Evolutionary conservation across 2,329 filamentous ascomycete genomes (phyloP).

Genomic region (Colletotrichum sp.): DNA sequence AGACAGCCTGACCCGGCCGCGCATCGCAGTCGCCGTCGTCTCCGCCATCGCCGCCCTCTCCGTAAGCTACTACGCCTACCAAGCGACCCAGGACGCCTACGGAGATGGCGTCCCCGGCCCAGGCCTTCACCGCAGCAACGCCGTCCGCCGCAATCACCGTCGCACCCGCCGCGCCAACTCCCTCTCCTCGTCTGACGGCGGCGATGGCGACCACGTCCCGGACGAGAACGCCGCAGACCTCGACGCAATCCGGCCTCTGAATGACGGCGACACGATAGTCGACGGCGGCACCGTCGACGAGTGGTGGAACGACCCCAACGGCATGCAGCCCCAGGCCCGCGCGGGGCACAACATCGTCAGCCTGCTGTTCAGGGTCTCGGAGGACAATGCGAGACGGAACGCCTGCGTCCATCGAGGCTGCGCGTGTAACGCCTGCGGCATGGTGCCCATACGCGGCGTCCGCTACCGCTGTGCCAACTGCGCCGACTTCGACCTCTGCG

Average conservation of each 20-base stretch:
- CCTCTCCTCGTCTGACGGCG: slow-evolving; percentile 35
- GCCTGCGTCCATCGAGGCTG: slow-evolving; percentile 93
- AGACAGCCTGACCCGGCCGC: slow-evolving; percentile 60
- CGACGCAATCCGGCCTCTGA: slow-evolving; percentile 30
- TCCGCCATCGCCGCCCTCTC: slow-evolving; percentile 63
- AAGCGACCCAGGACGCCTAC: slow-evolving; percentile 25
- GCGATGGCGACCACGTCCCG: slow-evolving; percentile 38
- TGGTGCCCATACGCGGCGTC: slow-evolving; percentile 88
- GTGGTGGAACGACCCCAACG: slow-evolving; percentile 55
- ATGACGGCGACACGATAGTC: slow-evolving; percentile 43
- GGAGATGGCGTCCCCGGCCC: slow-evolving; percentile 27
- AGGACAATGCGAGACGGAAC: slow-evolving; percentile 87
- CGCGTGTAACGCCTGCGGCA: slow-evolving; percentile 87
- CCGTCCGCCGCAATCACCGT: slow-evolving; percentile 59
- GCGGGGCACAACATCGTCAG: slow-evolving; percentile 82
- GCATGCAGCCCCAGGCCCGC: slow-evolving; percentile 47
- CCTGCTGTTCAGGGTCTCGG: slow-evolving; percentile 88
- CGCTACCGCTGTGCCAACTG: slow-evolving; percentile 96
- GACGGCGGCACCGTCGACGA: slow-evolving; percentile 48
- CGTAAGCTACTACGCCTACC: slow-evolving; percentile 64
- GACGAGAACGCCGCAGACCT: slow-evolving; percentile 48
- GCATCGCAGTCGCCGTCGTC: slow-evolving; percentile 59
- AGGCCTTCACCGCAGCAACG: slow-evolving; percentile 69
- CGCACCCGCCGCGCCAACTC: slow-evolving; percentile 39
- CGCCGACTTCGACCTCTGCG: slow-evolving; percentile 93